Evolutionary conservation across 1,284 basidiomycete species (phyloP), one percentile per base, ranked within the genome.

Genomic region (Malassezia equina): DNA sequence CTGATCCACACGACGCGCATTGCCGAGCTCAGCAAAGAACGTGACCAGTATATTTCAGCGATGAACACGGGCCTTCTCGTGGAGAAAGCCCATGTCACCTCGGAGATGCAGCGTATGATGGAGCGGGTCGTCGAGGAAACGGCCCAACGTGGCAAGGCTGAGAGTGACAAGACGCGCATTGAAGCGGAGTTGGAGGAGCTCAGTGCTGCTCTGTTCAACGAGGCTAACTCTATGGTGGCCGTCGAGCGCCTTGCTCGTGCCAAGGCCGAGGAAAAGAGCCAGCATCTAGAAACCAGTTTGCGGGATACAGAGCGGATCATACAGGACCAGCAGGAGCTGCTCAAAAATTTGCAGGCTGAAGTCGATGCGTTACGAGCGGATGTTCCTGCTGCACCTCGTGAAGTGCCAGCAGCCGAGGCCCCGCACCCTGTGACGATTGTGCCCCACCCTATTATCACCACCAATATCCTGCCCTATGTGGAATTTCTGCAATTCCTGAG

Each of bases 121-220:
- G 88, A 93, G 64, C 85, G 85, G 48, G 85, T 91, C 19, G 88
- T 90, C 12, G 90, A 94, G 67, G 93, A 95, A 77, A 90, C 91
- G 19, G 84, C 88, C 3, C 83, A 85, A 63, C 81, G 90, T 17
- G 90, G 90, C 15, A 85, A 89, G 71, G 93, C 91, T 1, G 83
- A 80, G 58, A 88, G 86, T 15, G 82, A 86, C 40, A 79, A 77
- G 21, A 76, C 76, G 58, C 85, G 85, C 51, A 58, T 77, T 66
- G 59, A 65, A 51, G 64, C 66, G 24, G 77, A 78, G 60, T 66
- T 98, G 41, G 91, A 95, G 75, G 89, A 95, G 75, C 82, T 98
- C 53, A 90, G 89, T 52, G 89, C 90, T 3, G 83, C 80, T 52
- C 65, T 78, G 1, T 78, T 78, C 52, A 62, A 67, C 43, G 77